A percentile compares a stretch with the other conserved stretches of the same genome.
phyloP scores from a whole-genome alignment of 768 basidiomycete genomes.

The Dacryopinax primogenitus region DNA sequence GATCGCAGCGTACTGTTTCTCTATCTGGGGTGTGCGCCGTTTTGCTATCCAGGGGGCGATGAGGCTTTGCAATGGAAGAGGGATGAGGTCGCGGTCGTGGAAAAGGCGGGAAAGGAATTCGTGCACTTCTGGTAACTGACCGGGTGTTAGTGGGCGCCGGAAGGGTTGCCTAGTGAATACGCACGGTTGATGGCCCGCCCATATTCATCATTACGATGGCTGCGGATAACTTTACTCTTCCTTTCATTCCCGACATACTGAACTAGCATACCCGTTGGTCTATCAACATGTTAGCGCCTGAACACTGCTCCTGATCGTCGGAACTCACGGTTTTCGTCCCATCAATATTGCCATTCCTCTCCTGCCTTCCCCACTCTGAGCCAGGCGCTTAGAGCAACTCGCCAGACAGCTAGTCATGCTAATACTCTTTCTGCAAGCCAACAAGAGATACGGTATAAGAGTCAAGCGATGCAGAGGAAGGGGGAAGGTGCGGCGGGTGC shows the following conservation, averaged over 20 bases:
- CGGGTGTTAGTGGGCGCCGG: background rate
- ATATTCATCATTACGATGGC: constrained; percentile 98
- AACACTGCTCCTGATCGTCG: background rate
- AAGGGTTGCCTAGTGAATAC: constrained; percentile 21
- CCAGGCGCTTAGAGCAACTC: background rate
- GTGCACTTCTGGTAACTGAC: constrained; percentile 78
- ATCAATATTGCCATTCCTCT: background rate
- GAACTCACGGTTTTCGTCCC: background rate
- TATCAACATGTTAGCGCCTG: background rate
- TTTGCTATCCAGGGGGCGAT: constrained; percentile 81
- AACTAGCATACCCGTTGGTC: background rate
- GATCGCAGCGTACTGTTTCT: constrained; percentile 85
- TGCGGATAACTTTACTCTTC: constrained; percentile 17
- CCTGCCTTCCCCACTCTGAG: background rate
- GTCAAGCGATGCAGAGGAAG: no score
- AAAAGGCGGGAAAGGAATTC: constrained; percentile 89
- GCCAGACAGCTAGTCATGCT: background rate
- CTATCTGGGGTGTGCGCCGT: constrained; percentile 82
- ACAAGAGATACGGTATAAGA: no score
- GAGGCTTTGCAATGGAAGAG: constrained; percentile 78
- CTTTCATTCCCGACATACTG: background rate
- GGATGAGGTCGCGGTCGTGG: constrained; percentile 84
- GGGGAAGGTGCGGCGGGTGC: no score
- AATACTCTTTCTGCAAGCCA: no score
- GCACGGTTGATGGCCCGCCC: constrained; percentile 89